Evolutionary conservation across 2,329 filamentous ascomycete genomes (phyloP), one percentile per base, ranked within the genome.

Genomic region (Neurospora sp.): DNA sequence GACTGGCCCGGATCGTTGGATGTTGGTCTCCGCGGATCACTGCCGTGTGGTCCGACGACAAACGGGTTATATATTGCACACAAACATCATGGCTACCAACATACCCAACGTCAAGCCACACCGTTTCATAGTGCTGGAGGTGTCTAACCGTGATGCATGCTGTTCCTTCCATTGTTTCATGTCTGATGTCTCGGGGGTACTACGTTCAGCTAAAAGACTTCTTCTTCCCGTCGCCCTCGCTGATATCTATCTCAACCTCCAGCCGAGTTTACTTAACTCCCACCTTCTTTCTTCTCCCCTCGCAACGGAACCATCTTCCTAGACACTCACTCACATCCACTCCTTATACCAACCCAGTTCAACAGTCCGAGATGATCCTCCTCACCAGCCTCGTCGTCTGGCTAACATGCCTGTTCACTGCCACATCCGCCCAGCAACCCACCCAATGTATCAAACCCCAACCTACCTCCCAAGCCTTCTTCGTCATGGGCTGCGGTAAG

Each of bases 401-500:
- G 42, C 38, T 23, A 15, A 11, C 38, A 19, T 13, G 23, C 67
- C 39, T 67, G 23, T 8, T 38, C 38, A 10, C 69, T n/a, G 17
- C 10, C 28, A 46, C 40, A 17, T 36, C 11, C 19, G 23, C 43
- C 15, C 39, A 19, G 4, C 23, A 28, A 36, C 38, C 46, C 33
- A 40, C 67, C 0, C 23, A 6, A 10, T 39, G 33, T 10, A 28
- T 36, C 46, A 40, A 15, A 9, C 38, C n/a, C 43, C 15, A 38
- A 36, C 68, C 66, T 15, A 9, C 15, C n/a, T 38, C 17, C 17
- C 43, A 67, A 17, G 69, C 69, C 33, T 73, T 67, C 66, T 72
- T 67, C 52, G 68, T 72, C 23, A 46, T 73, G n/a, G 72, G 72
- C 58, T 73, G 72, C 46, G 67, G 33, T 36, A 73, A 73, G 58